Base-by-base conservation (phyloP, 176 grass and related monocot genomes). In the Lolium multiflorum region DNA sequence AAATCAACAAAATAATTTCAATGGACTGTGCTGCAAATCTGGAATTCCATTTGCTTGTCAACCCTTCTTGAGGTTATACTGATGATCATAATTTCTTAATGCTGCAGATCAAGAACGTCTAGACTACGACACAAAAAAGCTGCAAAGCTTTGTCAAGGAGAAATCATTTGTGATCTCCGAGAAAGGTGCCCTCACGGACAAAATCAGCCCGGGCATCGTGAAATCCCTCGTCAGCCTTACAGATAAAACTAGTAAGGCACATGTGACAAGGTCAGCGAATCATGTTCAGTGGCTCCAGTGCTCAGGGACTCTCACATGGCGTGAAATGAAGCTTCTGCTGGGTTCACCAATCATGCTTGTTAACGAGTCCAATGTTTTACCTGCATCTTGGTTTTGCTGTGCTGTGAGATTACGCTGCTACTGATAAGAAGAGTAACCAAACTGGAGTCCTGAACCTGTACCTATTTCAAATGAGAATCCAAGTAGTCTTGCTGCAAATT, bases 81-180 rank as follows among this genome's bases (percentile, higher is more conserved):
- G 20, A 74, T 50, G 26, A 5, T 48, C 46, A 9, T 1, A 6
- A 46, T 68, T 59, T 70, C 28, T n/a, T 81, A 88, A n/a, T 66
- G 67, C 12, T 77, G 76, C 78, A 95, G 89, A 95, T 61, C 93
- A 98, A 85, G 93, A 94, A 41, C 78, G 49, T 4, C 61, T 95
- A 58, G 93, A 98, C 83, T 90, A 95, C 0, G 91, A 95, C 41
- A 87, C 93, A 43, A 98, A 98, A 83, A 98, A 93, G 79, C 79
- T 98, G 44, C 95, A 95, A 72, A 95, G 93, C 62, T 89, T 92
- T n/a, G 81, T 93, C 21, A 98, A 98, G 83, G 91, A 98, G 82
- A 92, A 93, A 82, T 92, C 96, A 26, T 87, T 94, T 76, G 60
- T 90, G 77, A 92, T 98, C n/a, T 95, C 93, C 1, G 89, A 95